Percentiles rank a stretch among this genome's conserved stretches.
These are phyloP conservation scores for Hypomontagnella submonticulosa DNA, from an alignment of 495 filamentous ascomycete species.

Conservation along the genomic window DNA sequence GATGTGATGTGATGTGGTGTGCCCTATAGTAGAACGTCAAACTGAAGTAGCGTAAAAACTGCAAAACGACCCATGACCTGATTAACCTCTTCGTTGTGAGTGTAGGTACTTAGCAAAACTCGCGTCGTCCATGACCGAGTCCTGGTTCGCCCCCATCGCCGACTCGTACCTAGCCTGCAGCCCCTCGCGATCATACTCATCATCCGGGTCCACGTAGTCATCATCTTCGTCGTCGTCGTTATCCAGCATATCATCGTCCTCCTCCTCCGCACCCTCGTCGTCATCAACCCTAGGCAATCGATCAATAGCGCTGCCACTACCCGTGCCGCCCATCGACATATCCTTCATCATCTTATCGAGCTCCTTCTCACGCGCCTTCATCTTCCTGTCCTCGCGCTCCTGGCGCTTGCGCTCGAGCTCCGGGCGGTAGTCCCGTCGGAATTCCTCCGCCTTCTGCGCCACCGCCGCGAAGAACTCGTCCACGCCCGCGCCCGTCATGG, in stretches of 20 bases:
- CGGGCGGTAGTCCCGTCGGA: conserved; percentile 89
- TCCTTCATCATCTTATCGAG: conserved; percentile 93
- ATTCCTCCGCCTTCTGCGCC: conserved; percentile 85
- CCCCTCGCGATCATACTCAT: conserved; percentile 66
- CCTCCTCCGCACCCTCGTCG: conserved; percentile 54
- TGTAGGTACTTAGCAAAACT: conserved; percentile 71
- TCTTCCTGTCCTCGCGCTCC: conserved; percentile 78
- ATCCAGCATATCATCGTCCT: conserved; percentile 47
- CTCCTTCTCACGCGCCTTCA: conserved; percentile 76
- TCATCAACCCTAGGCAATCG: conserved; percentile 57
- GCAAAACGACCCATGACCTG: background rate
- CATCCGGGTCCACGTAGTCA: conserved; percentile 60
- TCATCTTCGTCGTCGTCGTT: conserved; percentile 57
- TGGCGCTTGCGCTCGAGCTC: conserved; percentile 84
- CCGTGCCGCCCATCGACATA: conserved; percentile 73
- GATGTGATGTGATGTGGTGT: no score
- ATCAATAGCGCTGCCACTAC: conserved; percentile 36
- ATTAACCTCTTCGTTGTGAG: conserved; percentile 42
- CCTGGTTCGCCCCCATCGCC: conserved; percentile 61
- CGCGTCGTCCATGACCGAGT: conserved; percentile 61
- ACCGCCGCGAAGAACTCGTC: conserved; percentile 94
- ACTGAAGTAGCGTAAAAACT: no score
- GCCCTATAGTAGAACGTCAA: no score
- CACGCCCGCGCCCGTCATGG: conserved; percentile 91
- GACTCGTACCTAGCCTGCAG: conserved; percentile 70